phyloP scores from a whole-genome alignment of 495 filamentous ascomycete species.

The Penicillium turbatum region DNA sequence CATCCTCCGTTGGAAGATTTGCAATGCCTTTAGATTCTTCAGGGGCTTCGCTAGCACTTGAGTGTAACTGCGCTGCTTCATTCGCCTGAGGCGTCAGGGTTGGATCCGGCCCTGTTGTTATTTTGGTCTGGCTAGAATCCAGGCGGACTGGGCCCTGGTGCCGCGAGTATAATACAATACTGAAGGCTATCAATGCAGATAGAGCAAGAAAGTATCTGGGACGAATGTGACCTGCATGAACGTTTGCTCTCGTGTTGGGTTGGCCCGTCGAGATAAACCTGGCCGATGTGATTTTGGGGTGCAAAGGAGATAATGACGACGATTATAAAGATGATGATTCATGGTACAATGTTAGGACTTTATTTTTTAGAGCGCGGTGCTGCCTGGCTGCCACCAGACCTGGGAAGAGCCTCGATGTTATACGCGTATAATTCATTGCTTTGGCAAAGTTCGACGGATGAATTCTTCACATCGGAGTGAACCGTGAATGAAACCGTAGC shows the following conservation, averaged over 20 bases:
- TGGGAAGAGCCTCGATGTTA: background rate
- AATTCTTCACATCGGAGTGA: no score
- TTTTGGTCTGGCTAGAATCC: background rate
- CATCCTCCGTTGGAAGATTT: slow-evolving; percentile 11
- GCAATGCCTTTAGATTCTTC: background rate
- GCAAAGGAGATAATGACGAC: background rate
- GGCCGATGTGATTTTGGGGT: background rate
- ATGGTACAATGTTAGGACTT: background rate
- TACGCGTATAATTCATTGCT: background rate
- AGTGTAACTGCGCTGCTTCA: background rate
- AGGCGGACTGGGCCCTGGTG: background rate
- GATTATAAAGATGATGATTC: no score
- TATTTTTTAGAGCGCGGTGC: background rate
- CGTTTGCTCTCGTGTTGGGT: background rate
- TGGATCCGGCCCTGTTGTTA: background rate
- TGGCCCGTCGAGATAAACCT: background rate
- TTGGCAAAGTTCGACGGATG: no score
- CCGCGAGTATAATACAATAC: background rate
- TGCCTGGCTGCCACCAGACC: background rate
- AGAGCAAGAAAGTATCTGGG: background rate
- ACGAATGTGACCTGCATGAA: background rate
- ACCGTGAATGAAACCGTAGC: no score
- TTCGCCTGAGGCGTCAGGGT: background rate
- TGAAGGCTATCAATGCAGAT: background rate
- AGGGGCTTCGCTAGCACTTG: background rate